Evolutionary conservation across 768 basidiomycete species (phyloP), one percentile per base, ranked within the genome.

Genomic region (Suillus subluteus): DNA sequence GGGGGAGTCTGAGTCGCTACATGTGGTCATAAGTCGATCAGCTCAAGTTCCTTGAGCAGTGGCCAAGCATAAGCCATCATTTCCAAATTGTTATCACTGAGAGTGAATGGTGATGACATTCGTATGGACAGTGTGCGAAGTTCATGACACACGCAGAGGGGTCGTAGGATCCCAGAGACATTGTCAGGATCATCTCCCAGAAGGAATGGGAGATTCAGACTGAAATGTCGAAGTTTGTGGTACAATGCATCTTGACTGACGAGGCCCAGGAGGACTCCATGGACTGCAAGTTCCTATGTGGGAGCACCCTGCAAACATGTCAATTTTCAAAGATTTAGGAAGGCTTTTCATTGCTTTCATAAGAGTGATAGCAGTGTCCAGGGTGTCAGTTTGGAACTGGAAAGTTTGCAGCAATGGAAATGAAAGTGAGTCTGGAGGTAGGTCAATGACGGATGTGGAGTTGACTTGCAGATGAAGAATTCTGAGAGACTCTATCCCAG

Each of bases 21-120:
- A 59, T 38, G 58, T 18, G 40, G 38, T 21, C 58, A 40, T 59
- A 59, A 18, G 41, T 59, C 58, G 9, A 59, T 26, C 58, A 59
- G 26, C 40, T 59, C 58, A 8, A 59, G 40, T 59, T 59, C 58
- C 58, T 59, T 40, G 16, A 59, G 58, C 40, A 18, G 6, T 21
- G 18, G 58, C 58, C 58, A 59, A 30, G 58, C 26, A 26, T 11
- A 0, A 59, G 58, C 58, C 40, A 59, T 41, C 16, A 1, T 41
- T 41, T 11, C 16, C 23, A 59, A 30, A 26, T 59, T 26, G 16
- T 12, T 40, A 26, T 59, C 40, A 59, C 40, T 23, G 3, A 59
- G 58, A 41, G 58, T 59, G 58, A 59, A 59, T 18, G 23, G 58
- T 26, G 58, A 59, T 21, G 58, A 18, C 58, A 59, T 59, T 59